Evolutionary conservation across 495 filamentous ascomycete species (phyloP).

Genomic region (Xylaria bambusicola): DNA sequence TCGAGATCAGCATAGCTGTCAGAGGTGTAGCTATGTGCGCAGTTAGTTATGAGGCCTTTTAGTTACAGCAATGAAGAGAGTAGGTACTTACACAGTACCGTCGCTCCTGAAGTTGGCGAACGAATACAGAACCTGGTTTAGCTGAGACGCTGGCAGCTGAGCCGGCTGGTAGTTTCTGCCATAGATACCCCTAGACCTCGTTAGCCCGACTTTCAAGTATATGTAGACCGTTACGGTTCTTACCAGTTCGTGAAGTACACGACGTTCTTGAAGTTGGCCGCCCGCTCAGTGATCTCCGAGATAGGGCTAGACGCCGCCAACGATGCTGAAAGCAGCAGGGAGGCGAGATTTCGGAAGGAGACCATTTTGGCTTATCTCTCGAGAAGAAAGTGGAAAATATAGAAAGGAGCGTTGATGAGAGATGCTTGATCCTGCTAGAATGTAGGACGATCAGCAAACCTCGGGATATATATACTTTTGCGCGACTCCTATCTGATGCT

Average conservation of each 20-base stretch:
- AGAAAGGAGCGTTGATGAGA: slow-evolving; percentile 18
- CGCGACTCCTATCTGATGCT: background rate
- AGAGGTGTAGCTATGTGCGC: slow-evolving; percentile 39
- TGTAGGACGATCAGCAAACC: slow-evolving; percentile 1
- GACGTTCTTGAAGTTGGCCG: slow-evolving; percentile 40
- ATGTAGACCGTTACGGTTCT: background rate
- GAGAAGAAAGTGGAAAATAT: slow-evolving; percentile 17
- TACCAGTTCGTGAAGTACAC: slow-evolving; percentile 55
- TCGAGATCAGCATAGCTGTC: slow-evolving; percentile 65
- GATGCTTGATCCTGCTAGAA: slow-evolving; percentile 1
- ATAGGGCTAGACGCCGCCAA: slow-evolving; percentile 26
- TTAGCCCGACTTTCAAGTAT: background rate
- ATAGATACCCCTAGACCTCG: slow-evolving; percentile 70
- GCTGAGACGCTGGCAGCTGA: slow-evolving; percentile 73
- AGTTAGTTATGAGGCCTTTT: background rate
- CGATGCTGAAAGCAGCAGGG: slow-evolving; percentile 31
- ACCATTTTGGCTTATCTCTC: slow-evolving; percentile 28
- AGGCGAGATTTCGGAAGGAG: slow-evolving; percentile 24
- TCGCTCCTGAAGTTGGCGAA: slow-evolving; percentile 84
- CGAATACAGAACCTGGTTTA: slow-evolving; percentile 87
- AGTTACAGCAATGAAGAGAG: background rate
- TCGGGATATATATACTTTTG: slow-evolving; percentile 14
- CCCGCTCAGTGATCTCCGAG: slow-evolving; percentile 21
- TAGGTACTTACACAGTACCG: slow-evolving; percentile 70
- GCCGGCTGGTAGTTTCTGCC: slow-evolving; percentile 77